Evolutionary conservation across 768 basidiomycete genomes (phyloP).

Genomic region (Collybia sp.): DNA sequence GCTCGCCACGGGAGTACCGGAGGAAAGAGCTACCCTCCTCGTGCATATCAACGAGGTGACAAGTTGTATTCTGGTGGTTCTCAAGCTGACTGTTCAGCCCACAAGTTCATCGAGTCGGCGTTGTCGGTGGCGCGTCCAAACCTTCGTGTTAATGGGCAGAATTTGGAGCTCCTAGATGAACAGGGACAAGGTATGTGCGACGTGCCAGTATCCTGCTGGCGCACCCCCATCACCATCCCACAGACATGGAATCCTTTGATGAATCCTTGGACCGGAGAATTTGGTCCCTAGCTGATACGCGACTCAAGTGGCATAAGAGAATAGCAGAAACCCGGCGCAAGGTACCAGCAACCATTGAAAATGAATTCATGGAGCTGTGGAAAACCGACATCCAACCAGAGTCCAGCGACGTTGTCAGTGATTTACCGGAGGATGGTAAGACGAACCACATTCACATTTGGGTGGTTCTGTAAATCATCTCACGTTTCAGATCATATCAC

Average conservation of each 20-base stretch:
- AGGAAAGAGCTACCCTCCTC: constrained; percentile 43
- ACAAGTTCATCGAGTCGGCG: constrained; percentile 57
- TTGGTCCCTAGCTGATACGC: constrained; percentile 74
- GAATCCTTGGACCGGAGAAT: constrained; percentile 81
- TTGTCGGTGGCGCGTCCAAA: constrained; percentile 66
- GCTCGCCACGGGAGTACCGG: constrained; percentile 27
- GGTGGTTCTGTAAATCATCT: neutral
- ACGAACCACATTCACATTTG: neutral
- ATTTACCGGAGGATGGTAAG: neutral
- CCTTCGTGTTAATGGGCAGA: constrained; percentile 76
- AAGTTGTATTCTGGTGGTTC: constrained; percentile 1
- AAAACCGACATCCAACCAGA: too few relatives aligned
- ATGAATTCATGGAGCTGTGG: constrained; percentile 2
- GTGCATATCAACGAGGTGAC: constrained; percentile 48
- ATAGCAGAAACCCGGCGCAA: constrained; percentile 64
- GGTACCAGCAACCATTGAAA: constrained; percentile 50
- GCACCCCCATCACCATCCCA: neutral
- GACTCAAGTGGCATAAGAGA: constrained; percentile 70
- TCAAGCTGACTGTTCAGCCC: neutral
- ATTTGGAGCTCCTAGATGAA: constrained; percentile 59
- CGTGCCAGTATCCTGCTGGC: neutral
- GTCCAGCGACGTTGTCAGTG: too few relatives aligned
- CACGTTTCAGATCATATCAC: too few relatives aligned
- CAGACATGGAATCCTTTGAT: constrained; percentile 78
- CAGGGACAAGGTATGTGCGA: constrained; percentile 43